Evolutionary conservation across 2,329 filamentous ascomycete genomes (phyloP).

Genomic region (Neonectria ditissima): DNA sequence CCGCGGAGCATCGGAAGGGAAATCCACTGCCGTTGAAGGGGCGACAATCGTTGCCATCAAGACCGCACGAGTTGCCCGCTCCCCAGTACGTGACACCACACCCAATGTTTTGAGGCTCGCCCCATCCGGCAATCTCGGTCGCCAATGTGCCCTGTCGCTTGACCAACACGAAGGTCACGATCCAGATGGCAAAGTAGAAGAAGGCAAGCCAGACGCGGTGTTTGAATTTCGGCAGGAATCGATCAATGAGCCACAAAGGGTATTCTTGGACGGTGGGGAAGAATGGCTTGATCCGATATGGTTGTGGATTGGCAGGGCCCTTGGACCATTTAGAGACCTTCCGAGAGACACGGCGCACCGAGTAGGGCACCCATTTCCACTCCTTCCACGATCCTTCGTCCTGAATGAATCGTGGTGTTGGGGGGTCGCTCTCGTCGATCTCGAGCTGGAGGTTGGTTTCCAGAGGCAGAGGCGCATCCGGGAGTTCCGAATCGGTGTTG

Average conservation of each 20-base stretch:
- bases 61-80: constrained; percentile 76
- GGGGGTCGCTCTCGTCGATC: constrained; percentile 56
- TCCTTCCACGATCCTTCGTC: constrained; percentile 61
- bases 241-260: constrained; percentile 73
- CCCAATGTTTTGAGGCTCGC: constrained; percentile 71
- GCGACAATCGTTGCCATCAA: constrained; percentile 80
- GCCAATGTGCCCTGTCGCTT: constrained; percentile 71
- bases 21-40: constrained; percentile 79
- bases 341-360: constrained; percentile 60
- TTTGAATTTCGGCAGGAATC: constrained; percentile 67
- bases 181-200: constrained; percentile 73
- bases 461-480: constrained; percentile 56
- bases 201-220: constrained; percentile 71
- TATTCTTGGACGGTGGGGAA: constrained; percentile 76
- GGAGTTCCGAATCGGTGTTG: constrained; percentile 47
- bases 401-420: constrained; percentile 71
- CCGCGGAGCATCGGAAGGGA: constrained; percentile 80
- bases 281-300: constrained; percentile 65
- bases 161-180: constrained; percentile 76
- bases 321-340: constrained; percentile 62
- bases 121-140: constrained; percentile 75
- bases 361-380: constrained; percentile 70
- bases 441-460: constrained; percentile 54
- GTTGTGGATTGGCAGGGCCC: constrained; percentile 66
- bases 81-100: constrained; percentile 80